Evolutionary conservation across 768 basidiomycete species (phyloP), one percentile per base, ranked within the genome.

Genomic region (Termitomyces sp.): DNA sequence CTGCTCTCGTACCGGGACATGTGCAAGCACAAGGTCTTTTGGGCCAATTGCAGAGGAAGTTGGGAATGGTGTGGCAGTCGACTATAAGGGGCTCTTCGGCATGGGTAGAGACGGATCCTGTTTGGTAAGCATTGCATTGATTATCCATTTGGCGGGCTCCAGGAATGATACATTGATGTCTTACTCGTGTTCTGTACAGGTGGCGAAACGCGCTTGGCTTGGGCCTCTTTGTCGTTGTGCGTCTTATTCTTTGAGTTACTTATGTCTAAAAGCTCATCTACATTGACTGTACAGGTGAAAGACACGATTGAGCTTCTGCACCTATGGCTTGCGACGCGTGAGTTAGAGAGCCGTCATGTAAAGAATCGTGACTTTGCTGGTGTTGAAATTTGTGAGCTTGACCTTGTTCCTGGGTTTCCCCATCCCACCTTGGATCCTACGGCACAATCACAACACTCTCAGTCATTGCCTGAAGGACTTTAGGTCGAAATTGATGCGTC

Each of bases 121-220:
- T 91, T 15, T 92, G 90, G 89, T 86, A 57, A 12, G 74, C 66
- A 56, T 37, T 6, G 32, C 12, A 48, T 43, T 3, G 42, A 48
- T 52, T 54, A 69, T 49, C 55, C 36, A 31, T 36, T 25, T 4
- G 49, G 1, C 10, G 14, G 31, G 5, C 50, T 45, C 37, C n/a
- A 48, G 10, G 11, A 31, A 58, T 10, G 8, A 25, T 25, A 25
- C 20, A 25, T 25, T 25, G 20, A 47, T 59, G 45, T n/a, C 36
- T 36, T 8, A 48, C n/a, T 15, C 1, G 31, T 38, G 50, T 40
- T 42, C 5, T 61, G 17, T 56, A n/a, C 12, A 80, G 79, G 79
- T 82, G 88, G 88, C 77, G 89, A 55, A 91, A 91, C 67, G 75
- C 83, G 7, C 67, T 91, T 49, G 89, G 89, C 0, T 74, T 91